Base-by-base conservation (phyloP, 768 basidiomycete species). In the Tulasnella sp. region DNA sequence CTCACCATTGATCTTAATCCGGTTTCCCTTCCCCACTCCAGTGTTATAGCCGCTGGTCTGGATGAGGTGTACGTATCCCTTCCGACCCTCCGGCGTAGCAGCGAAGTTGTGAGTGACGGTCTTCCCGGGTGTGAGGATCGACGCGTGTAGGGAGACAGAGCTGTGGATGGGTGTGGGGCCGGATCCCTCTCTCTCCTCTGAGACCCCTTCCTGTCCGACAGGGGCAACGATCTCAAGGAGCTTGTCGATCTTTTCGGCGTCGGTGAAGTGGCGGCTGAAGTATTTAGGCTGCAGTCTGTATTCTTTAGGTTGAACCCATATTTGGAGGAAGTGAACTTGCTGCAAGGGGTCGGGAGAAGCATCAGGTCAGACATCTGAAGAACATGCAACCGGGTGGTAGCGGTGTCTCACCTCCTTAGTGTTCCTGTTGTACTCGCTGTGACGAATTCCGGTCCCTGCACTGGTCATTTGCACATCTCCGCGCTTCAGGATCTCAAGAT, bases 381-480 rank as follows among this genome's bases (percentile, higher is more conserved):
- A n/a, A n/a, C n/a, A n/a, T n/a, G n/a, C n/a, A n/a, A n/a, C n/a
- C n/a, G n/a, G n/a, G n/a, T n/a, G n/a, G n/a, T n/a, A n/a, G n/a
- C n/a, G n/a, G n/a, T n/a, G n/a, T n/a, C n/a, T n/a, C n/a, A n/a
- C n/a, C n/a, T 38, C 21, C 62, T 73, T 60, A 21, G 70, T 53
- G 26, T 80, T 80, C 66, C 84, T 26, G 53, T 61, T 77, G 67
- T 78, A 79, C 65, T 86, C 84, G 34, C 83, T 85, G 71, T 97
- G 94, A 0, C 82, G 77, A 67, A 97, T 95, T 3, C 95, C 95
- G 0, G 86, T 93, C 8, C 94, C 94, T 0, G 94, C 83, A 1
- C 86, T 89, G 2, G 93, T 93, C 73, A 96, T 80, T 70, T 97
- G 94, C 30, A 97, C 66, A 66, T 91, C 86, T 0, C 95, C 94